These are phyloP conservation scores for Scheffersomyces lignosus DNA, from an alignment of 805 yeast species.

Conservation along the genomic window DNA sequence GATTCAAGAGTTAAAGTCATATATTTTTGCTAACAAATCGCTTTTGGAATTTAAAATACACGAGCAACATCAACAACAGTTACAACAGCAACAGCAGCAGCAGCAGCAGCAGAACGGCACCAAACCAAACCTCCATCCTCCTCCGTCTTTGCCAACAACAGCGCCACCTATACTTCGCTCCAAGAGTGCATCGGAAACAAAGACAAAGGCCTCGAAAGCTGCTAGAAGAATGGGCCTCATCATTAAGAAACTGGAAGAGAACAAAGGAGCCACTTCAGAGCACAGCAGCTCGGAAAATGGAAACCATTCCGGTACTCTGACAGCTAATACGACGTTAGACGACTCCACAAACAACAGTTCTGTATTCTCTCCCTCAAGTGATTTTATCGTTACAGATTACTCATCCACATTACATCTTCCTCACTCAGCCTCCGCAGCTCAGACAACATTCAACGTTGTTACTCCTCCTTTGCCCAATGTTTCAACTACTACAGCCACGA, in stretches of 20 bases:
- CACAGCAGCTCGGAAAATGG: neutral
- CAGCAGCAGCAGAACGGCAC: conserved; percentile 2
- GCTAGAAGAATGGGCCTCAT: conserved; percentile 77
- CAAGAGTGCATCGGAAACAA: conserved; percentile 37
- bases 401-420: conserved; percentile 13
- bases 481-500: conserved; percentile 12
- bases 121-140: conserved; percentile 2
- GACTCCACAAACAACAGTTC: conserved; percentile 4
- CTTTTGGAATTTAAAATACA: conserved; percentile 28
- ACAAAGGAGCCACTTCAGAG: conserved; percentile 1
- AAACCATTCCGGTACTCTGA: neutral
- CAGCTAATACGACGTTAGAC: neutral
- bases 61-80: conserved; percentile 10
- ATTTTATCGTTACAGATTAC: conserved; percentile 1
- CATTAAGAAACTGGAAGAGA: conserved; percentile 45
- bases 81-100: conserved; percentile 8
- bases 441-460: conserved; percentile 11
- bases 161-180: conserved; percentile 24
- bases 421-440: conserved; percentile 24
- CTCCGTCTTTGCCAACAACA: conserved; percentile 8
- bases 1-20: conserved; percentile 41
- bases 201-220: conserved; percentile 56
- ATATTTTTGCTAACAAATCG: conserved; percentile 34
- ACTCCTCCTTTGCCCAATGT: conserved; percentile 16
- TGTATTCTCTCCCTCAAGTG: neutral